phyloP scores from a whole-genome alignment of 176 grass and related monocot genomes.

The Oryza australiensis region DNA sequence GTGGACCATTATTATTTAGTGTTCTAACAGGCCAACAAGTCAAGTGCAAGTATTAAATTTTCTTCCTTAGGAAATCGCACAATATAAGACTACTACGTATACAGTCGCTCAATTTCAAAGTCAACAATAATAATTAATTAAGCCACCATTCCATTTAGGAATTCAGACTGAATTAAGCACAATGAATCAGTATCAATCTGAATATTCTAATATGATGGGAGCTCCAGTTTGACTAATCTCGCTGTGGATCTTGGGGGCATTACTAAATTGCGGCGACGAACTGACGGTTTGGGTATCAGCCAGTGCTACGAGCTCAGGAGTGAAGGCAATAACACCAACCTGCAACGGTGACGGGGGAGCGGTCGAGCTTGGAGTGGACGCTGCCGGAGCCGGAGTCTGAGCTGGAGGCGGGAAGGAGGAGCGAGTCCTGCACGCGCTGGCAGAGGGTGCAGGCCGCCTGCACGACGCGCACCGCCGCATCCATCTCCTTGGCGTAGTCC shows the following conservation, averaged over 20 bases:
- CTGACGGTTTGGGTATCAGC: neutral
- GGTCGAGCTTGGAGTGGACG: constrained; percentile 75
- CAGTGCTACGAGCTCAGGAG: neutral
- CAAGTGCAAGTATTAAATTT: neutral
- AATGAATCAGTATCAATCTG: neutral
- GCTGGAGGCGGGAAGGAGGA: constrained; percentile 27
- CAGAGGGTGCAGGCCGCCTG: constrained; percentile 83
- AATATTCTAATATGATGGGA: neutral
- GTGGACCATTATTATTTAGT: neutral
- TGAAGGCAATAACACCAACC: constrained; percentile 38
- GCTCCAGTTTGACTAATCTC: neutral
- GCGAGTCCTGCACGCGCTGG: constrained; percentile 75
- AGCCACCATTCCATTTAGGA: neutral
- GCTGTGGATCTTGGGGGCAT: neutral
- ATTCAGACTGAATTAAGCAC: neutral
- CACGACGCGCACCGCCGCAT: constrained; percentile 79
- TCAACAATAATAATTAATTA: constrained; percentile 15
- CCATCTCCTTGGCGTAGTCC: constrained; percentile 62
- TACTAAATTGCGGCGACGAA: neutral
- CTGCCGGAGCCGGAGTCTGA: neutral
- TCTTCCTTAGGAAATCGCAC: neutral
- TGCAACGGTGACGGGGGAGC: constrained; percentile 88
- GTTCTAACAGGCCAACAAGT: neutral
- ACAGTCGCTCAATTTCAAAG: neutral
- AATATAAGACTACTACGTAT: neutral